A percentile compares a stretch with the other conserved stretches of the same genome.
Evolutionary conservation across 176 grass and related monocot genomes (phyloP).

Genomic region (Themeda triandra): DNA sequence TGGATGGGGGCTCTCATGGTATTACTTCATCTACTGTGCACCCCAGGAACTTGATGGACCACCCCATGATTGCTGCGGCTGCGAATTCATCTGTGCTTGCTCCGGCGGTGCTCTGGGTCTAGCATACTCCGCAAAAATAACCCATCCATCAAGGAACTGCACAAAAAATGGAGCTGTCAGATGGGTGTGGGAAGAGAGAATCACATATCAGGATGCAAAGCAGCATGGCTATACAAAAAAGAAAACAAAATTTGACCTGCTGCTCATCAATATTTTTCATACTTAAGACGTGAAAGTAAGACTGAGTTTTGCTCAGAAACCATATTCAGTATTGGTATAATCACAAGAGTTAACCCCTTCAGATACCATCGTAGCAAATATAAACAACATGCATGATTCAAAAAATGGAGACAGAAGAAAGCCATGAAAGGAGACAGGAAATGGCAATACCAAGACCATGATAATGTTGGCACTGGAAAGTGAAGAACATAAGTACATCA

Average conservation of each 20-base stretch:
- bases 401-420: neutral
- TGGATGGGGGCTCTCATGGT: neutral
- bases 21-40: conserved; percentile 29
- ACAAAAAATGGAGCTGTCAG: too few species aligned
- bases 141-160: too few species aligned
- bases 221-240: too few species aligned
- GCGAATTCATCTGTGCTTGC: conserved; percentile 30
- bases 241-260: too few species aligned
- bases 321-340: conserved; percentile 6
- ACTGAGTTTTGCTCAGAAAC: neutral
- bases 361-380: neutral
- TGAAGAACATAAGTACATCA: neutral
- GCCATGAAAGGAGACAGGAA: too few species aligned
- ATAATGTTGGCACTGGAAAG: neutral
- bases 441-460: neutral
- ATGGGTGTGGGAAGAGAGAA: too few species aligned
- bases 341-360: neutral
- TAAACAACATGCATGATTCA: neutral
- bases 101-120: conserved; percentile 42
- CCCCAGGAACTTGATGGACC: conserved; percentile 42
- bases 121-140: conserved; percentile 60
- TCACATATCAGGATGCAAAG: too few species aligned
- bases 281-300: too few species aligned
- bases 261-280: too few species aligned
- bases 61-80: conserved; percentile 39